These are phyloP conservation scores for Cyclotella sp. DNA, from an alignment of 108 stramenopile species.

Conservation along the genomic window DNA sequence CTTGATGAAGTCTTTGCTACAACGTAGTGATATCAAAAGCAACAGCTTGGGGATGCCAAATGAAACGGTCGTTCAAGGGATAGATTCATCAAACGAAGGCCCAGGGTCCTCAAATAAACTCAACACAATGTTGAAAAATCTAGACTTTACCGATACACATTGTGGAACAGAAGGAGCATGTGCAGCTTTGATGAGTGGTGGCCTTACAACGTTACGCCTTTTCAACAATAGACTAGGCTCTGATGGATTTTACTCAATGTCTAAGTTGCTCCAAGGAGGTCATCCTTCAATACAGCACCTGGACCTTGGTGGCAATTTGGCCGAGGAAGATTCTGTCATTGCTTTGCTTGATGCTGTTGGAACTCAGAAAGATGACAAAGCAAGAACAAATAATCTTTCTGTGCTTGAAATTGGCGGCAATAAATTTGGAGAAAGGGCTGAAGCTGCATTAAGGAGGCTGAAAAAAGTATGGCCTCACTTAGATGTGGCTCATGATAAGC, in stretches of 20 bases:
- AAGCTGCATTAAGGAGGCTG: conserved; percentile 48
- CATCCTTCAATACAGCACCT: conserved; percentile 64
- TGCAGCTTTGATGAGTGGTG: conserved; percentile 40
- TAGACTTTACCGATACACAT: conserved; percentile 67
- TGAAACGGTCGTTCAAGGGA: not conserved
- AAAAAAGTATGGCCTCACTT: conserved; percentile 56
- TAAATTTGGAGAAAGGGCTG: conserved; percentile 55
- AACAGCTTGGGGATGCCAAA: conserved; percentile 3
- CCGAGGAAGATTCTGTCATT: conserved; percentile 60
- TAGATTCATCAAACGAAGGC: not conserved
- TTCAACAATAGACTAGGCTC: conserved; percentile 74
- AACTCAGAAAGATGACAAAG: conserved; percentile 15
- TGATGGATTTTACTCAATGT: conserved; percentile 59
- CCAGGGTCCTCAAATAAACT: conserved; percentile 13
- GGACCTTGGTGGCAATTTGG: conserved; percentile 79
- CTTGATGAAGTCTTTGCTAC: conserved; percentile 24
- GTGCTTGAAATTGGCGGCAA: conserved; percentile 81
- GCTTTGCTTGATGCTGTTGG: conserved; percentile 53
- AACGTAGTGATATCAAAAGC: conserved; percentile 3
- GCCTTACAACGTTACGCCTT: conserved; percentile 56
- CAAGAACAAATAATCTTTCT: conserved; percentile 30
- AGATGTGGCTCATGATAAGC: conserved; percentile 81
- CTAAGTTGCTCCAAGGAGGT: conserved; percentile 51
- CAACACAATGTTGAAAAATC: conserved; percentile 22
- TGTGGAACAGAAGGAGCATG: conserved; percentile 64